Percentiles rank a stretch among this genome's conserved stretches.
Evolutionary conservation across 371 early-diverging fungal species (phyloP).

Genomic region (Mortierella sp.): DNA sequence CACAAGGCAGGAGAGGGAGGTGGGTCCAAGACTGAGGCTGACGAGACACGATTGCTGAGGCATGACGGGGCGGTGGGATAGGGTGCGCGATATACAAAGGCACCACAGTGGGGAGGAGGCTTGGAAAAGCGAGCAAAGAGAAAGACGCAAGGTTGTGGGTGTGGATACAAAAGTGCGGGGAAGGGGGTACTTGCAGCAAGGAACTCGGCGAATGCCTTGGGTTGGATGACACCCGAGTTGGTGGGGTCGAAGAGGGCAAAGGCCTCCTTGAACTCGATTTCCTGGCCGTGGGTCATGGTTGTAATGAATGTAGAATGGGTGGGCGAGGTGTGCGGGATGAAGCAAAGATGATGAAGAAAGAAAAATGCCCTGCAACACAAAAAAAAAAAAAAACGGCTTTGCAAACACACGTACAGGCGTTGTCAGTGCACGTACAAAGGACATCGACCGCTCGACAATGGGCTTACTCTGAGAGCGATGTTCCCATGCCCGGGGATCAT

Average conservation of each 20-base stretch:
- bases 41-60: too few species aligned
- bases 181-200: conserved; percentile 27
- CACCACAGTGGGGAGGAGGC: too few species aligned
- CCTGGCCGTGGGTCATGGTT: conserved; percentile 44
- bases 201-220: conserved; percentile 49
- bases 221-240: conserved; percentile 54
- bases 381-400: too few species aligned
- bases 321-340: conserved; percentile 3
- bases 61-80: too few species aligned
- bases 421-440: conserved; percentile 1
- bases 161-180: neutral
- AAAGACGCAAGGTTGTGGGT: neutral
- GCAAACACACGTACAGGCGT: too few species aligned
- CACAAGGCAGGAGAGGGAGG: too few species aligned
- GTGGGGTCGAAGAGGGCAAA: conserved; percentile 55
- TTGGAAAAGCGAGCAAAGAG: neutral
- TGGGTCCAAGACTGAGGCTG: too few species aligned
- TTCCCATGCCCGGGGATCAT: too few species aligned
- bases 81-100: too few species aligned
- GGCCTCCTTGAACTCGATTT: conserved; percentile 55
- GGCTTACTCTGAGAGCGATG: too few species aligned
- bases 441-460: too few species aligned
- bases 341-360: conserved; percentile 1
- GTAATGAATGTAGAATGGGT: conserved; percentile 8
- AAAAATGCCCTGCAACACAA: neutral